Evolutionary conservation across 495 filamentous ascomycete genomes (phyloP).

Genomic region (Immersiella caudata): DNA sequence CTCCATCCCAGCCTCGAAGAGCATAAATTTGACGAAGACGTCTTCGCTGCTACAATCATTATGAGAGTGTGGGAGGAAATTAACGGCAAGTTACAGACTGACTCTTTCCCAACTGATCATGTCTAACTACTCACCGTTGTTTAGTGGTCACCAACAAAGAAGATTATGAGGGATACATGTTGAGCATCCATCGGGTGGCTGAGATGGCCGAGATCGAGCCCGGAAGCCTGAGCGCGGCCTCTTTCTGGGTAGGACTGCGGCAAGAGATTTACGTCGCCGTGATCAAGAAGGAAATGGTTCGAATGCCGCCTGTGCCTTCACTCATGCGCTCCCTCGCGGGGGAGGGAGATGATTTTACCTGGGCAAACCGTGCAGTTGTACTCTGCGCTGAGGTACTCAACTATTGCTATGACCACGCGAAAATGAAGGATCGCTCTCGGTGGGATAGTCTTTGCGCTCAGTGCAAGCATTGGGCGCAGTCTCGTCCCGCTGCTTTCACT

Average conservation of each 20-base stretch:
- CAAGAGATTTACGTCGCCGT: conserved; percentile 61
- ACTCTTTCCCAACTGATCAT: not conserved
- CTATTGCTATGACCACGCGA: conserved; percentile 47
- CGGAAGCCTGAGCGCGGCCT: conserved; percentile 50
- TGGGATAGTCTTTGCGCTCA: conserved; percentile 43
- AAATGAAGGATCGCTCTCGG: conserved; percentile 22
- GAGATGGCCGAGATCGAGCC: conserved; percentile 13
- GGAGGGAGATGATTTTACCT: conserved; percentile 50
- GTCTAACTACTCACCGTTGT: not conserved
- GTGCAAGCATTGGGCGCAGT: conserved; percentile 39
- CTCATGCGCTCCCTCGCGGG: conserved; percentile 43
- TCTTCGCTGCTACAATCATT: conserved; percentile 64
- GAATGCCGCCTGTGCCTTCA: conserved; percentile 44
- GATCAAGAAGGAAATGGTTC: conserved; percentile 50
- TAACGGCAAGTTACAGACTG: conserved; percentile 43
- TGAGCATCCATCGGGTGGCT: conserved; percentile 55
- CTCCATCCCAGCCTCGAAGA: conserved; percentile 54
- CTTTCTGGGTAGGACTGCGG: conserved; percentile 61
- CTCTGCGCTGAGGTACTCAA: conserved; percentile 58
- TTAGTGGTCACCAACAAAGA: conserved; percentile 42
- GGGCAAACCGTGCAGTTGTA: conserved; percentile 58
- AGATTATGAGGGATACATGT: conserved; percentile 51
- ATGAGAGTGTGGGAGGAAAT: conserved; percentile 64
- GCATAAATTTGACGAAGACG: conserved; percentile 59
- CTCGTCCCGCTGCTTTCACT: conserved; percentile 41